Evolutionary conservation across 768 basidiomycete genomes (phyloP).

Genomic region (Tephrocybe sp.): DNA sequence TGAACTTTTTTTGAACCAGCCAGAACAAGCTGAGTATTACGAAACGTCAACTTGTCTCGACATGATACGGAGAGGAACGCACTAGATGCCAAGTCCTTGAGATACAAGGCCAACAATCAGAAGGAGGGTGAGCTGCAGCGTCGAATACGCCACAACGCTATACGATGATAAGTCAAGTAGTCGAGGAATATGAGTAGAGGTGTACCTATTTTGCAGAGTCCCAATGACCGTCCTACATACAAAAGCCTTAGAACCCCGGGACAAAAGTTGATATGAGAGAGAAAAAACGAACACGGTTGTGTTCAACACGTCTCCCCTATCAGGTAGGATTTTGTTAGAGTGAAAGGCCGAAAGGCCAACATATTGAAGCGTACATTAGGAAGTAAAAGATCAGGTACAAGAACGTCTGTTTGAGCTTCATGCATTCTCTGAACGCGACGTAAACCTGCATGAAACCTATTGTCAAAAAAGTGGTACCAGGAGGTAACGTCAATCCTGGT

Average conservation of each 20-base stretch:
- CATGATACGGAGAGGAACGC: conserved; percentile 17
- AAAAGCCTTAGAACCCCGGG: background rate
- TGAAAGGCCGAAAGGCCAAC: background rate
- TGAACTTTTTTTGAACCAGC: conserved; percentile 65
- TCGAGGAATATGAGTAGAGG: background rate
- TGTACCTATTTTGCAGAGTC: conserved; percentile 69
- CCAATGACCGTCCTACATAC: conserved; percentile 60
- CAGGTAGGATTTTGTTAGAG: background rate
- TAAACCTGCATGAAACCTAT: conserved; percentile 71
- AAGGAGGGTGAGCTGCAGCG: conserved; percentile 65
- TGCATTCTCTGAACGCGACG: conserved; percentile 60
- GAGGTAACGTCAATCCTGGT: conserved; percentile 61
- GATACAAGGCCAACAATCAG: conserved; percentile 65
- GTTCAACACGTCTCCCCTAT: conserved; percentile 76
- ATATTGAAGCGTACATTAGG: conserved; percentile 51
- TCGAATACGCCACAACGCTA: conserved; percentile 50
- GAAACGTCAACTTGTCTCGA: background rate
- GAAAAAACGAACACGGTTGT: conserved; percentile 57
- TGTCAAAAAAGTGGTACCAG: conserved; percentile 53
- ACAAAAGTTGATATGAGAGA: background rate
- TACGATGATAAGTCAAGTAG: no score
- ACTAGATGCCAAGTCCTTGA: conserved; percentile 73
- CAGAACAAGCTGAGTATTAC: conserved; percentile 51
- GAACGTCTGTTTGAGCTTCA: conserved; percentile 71
- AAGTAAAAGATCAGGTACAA: conserved; percentile 76